Conservation (phyloP, 2,329 filamentous ascomycete genomes). For the Penicillium crustosum region DNA sequence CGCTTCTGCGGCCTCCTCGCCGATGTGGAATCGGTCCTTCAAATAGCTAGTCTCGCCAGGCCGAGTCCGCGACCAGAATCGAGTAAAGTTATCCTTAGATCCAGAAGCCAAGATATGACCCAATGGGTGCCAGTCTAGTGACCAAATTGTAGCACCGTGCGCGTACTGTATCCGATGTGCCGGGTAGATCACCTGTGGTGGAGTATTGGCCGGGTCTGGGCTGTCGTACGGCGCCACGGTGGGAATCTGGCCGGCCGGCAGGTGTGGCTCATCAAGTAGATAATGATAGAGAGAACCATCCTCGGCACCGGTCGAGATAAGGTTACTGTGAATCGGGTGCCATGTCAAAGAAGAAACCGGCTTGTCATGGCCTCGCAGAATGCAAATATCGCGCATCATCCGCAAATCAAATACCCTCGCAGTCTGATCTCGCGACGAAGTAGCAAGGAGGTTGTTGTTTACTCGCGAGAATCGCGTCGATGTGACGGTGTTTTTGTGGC, state of each 20-base stretch:
- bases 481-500: constrained; percentile 95
- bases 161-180: constrained; percentile 84
- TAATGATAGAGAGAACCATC: constrained; percentile 92
- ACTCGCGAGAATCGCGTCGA: constrained; percentile 88
- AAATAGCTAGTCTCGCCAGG: constrained; percentile 83
- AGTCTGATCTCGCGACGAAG: constrained; percentile 88
- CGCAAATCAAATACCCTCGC: constrained; percentile 91
- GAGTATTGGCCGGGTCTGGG: constrained; percentile 73
- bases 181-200: constrained; percentile 87
- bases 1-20: constrained; percentile 86
- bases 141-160: constrained; percentile 96
- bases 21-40: constrained; percentile 93
- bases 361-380: constrained; percentile 92
- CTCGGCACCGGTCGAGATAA: constrained; percentile 86
- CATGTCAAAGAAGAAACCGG: constrained; percentile 89
- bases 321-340: constrained; percentile 87
- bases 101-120: constrained; percentile 94
- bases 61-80: constrained; percentile 90
- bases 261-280: constrained; percentile 90
- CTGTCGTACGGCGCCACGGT: constrained; percentile 82
- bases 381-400: constrained; percentile 96
- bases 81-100: constrained; percentile 92
- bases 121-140: constrained; percentile 93
- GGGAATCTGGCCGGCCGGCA: constrained; percentile 68
- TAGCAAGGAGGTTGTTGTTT: constrained; percentile 81